Evolutionary conservation across 345 rosid genomes (phyloP).

Genomic region (Psidium friedrichsthalianum): DNA sequence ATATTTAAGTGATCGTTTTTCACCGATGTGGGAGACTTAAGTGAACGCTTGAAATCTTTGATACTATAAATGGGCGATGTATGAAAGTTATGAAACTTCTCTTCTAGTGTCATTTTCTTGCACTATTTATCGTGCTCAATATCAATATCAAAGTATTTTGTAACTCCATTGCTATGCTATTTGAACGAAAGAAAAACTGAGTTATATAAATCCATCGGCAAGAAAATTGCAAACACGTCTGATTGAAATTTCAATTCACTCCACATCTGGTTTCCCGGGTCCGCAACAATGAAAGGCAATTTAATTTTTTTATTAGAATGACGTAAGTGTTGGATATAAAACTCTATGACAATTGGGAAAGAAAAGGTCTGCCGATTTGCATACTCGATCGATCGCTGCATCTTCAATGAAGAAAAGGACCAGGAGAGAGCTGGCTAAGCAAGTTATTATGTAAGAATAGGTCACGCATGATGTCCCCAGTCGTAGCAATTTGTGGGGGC

Average conservation of each 20-base stretch:
- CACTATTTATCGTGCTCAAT: neutral
- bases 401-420: neutral
- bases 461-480: neutral
- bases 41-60: no score
- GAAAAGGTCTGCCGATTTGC: neutral
- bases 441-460: neutral
- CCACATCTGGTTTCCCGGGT: neutral
- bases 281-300: neutral
- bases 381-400: neutral
- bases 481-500: neutral
- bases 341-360: neutral
- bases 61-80: no score
- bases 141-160: neutral
- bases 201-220: neutral
- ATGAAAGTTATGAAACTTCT: no score
- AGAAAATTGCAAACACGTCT: neutral
- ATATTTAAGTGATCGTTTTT: no score
- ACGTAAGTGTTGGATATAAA: neutral
- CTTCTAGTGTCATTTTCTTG: no score
- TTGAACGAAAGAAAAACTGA: neutral
- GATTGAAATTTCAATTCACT: neutral
- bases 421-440: neutral
- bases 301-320: neutral
- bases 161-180: neutral
- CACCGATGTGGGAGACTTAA: no score